A percentile compares a stretch with the other conserved stretches of the same genome.
phyloP scores from a whole-genome alignment of 805 yeast genomes.

The Candida ortonii region DNA sequence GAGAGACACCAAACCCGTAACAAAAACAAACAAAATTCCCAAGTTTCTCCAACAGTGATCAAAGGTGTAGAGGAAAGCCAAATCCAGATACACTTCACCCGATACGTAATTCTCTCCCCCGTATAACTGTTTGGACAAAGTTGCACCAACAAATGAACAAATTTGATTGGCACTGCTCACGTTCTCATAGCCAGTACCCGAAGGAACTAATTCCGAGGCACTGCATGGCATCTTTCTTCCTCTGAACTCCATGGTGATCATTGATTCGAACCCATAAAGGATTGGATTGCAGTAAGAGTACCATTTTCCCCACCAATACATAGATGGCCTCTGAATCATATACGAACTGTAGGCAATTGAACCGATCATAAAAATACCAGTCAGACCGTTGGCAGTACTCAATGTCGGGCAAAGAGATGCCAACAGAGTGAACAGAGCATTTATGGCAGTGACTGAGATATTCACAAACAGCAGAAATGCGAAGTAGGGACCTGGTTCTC shows the following conservation, averaged over 20 bases:
- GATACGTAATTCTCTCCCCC: slow-evolving; percentile 37
- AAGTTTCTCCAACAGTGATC: slow-evolving; percentile 77
- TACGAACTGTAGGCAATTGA: slow-evolving; percentile 62
- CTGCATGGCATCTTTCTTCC: slow-evolving; percentile 52
- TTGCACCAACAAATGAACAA: slow-evolving; percentile 54
- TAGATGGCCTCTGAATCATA: slow-evolving; percentile 54
- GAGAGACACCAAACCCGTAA: slow-evolving; percentile 37
- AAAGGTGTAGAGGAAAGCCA: slow-evolving; percentile 49
- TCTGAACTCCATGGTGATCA: slow-evolving; percentile 57
- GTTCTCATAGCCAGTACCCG: slow-evolving; percentile 52
- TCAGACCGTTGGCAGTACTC: slow-evolving; percentile 58
- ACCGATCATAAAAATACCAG: slow-evolving; percentile 52
- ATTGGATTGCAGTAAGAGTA: slow-evolving; percentile 48
- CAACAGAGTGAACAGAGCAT: slow-evolving; percentile 50
- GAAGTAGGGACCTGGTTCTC: slow-evolving; percentile 56
- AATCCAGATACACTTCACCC: slow-evolving; percentile 48
- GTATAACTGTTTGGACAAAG: slow-evolving; percentile 19
- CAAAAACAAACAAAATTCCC: slow-evolving; percentile 48
- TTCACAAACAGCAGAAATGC: slow-evolving; percentile 43
- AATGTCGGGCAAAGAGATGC: slow-evolving; percentile 49
- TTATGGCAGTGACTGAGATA: slow-evolving; percentile 41
- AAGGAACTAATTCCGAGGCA: slow-evolving; percentile 42
- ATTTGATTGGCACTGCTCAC: slow-evolving; percentile 39
- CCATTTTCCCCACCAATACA: slow-evolving; percentile 67
- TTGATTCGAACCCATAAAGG: slow-evolving; percentile 48